Percentiles rank a stretch among this genome's conserved stretches.
phyloP scores from a whole-genome alignment of 106 monocot genomes.

The Allium fistulosum region DNA sequence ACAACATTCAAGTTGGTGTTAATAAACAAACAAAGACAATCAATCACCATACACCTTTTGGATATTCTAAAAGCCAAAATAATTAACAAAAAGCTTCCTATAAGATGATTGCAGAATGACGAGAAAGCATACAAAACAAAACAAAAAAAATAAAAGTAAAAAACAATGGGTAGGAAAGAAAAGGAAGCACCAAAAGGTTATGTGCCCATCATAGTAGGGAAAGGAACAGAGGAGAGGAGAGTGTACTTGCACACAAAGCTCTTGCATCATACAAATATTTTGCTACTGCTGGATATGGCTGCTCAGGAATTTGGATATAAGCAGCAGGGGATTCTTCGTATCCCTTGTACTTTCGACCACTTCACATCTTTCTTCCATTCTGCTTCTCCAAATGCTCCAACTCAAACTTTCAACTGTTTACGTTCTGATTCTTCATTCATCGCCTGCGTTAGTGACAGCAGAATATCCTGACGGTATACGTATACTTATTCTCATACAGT shows the following conservation, averaged over 20 bases:
- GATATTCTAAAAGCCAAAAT: too few species aligned
- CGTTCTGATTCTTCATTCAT: too few species aligned
- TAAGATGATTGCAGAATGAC: too few species aligned
- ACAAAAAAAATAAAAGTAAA: background rate
- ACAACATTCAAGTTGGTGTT: too few species aligned
- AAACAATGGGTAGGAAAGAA: background rate
- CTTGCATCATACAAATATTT: background rate
- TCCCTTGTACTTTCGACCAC: background rate
- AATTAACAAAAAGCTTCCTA: too few species aligned
- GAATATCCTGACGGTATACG: too few species aligned
- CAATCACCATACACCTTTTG: too few species aligned
- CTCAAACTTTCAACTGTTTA: too few species aligned
- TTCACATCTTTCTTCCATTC: background rate
- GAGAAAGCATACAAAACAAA: background rate
- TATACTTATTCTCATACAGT: too few species aligned
- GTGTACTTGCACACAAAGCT: background rate
- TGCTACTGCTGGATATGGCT: background rate
- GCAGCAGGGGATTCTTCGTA: constrained; percentile 7
- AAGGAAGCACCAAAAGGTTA: constrained; percentile 6
- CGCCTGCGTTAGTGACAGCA: too few species aligned
- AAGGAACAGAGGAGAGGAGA: background rate
- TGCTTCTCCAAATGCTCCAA: background rate
- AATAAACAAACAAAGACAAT: too few species aligned
- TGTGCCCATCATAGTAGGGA: constrained; percentile 3
- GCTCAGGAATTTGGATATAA: constrained; percentile 11